Percentiles rank a stretch among this genome's conserved stretches.
Evolutionary conservation across 2,329 filamentous ascomycete genomes (phyloP).

Genomic region (Cryoendolithus antarcticus): DNA sequence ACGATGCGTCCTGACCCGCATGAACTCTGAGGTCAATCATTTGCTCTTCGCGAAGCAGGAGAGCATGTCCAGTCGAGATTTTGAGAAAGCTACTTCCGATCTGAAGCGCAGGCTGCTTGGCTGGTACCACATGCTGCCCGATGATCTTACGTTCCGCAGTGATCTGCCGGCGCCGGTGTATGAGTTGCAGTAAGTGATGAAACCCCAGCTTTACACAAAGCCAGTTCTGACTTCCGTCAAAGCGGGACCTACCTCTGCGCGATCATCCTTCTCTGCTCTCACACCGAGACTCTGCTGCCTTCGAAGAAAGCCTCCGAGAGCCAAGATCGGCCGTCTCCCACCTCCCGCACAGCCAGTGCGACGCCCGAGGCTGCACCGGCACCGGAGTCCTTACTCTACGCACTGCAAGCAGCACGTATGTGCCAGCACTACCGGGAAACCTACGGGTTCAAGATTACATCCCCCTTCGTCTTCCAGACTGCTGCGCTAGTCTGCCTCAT

Average conservation of each 20-base stretch:
- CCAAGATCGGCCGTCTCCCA: no score
- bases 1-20: neutral
- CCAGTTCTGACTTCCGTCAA: no score
- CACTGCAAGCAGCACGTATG: neutral
- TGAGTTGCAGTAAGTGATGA: neutral
- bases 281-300: neutral
- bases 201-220: no score
- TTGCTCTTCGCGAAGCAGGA: neutral
- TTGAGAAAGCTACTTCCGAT: neutral
- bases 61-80: neutral
- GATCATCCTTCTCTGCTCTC: neutral
- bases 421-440: neutral
- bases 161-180: neutral
- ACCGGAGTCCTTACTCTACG: neutral
- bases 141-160: neutral
- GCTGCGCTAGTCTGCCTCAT: neutral
- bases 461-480: conserved; percentile 1
- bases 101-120: neutral
- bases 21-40: neutral
- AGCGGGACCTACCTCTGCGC: neutral
- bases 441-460: conserved; percentile 1
- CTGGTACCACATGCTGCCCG: neutral
- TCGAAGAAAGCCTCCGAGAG: no score
- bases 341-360: no score
- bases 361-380: neutral